These are phyloP conservation scores for Podospora anserina DNA, from an alignment of 495 filamentous ascomycete species.

Conservation along the genomic window DNA sequence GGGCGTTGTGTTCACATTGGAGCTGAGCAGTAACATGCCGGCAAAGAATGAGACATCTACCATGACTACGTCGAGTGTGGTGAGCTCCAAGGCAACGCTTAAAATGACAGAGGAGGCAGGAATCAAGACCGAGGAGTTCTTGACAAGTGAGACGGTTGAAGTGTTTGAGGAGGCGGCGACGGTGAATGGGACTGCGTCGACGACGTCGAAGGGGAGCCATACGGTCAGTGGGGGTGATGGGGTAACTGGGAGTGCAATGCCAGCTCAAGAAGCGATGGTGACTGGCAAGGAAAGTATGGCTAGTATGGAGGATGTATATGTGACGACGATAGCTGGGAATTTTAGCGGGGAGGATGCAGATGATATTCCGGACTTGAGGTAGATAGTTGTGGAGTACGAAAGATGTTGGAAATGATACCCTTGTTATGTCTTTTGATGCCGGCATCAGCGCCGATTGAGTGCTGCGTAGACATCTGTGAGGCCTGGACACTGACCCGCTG, in stretches of 20 bases:
- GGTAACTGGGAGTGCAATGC: not conserved
- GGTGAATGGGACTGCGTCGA: not conserved
- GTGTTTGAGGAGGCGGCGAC: not conserved
- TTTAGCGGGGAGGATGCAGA: not conserved
- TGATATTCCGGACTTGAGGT: not conserved
- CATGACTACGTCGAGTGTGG: not conserved
- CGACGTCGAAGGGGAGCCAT: not conserved
- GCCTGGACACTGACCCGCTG: too few species aligned
- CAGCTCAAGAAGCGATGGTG: not conserved
- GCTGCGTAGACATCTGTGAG: too few species aligned
- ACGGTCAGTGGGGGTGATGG: not conserved
- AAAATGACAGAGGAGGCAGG: not conserved
- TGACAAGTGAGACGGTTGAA: constrained; percentile 16
- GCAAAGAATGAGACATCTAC: constrained; percentile 12
- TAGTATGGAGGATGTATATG: not conserved
- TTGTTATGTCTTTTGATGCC: not conserved
- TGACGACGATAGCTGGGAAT: not conserved
- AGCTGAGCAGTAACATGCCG: constrained; percentile 12
- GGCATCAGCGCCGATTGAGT: too few species aligned
- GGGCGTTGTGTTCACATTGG: constrained; percentile 10
- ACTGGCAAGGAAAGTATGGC: not conserved
- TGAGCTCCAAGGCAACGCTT: constrained; percentile 5
- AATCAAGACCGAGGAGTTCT: not conserved
- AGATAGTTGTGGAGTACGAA: not conserved
- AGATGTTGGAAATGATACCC: not conserved